Base-by-base conservation (phyloP, 169 alveolate species). In the Neospora caninum region DNA sequence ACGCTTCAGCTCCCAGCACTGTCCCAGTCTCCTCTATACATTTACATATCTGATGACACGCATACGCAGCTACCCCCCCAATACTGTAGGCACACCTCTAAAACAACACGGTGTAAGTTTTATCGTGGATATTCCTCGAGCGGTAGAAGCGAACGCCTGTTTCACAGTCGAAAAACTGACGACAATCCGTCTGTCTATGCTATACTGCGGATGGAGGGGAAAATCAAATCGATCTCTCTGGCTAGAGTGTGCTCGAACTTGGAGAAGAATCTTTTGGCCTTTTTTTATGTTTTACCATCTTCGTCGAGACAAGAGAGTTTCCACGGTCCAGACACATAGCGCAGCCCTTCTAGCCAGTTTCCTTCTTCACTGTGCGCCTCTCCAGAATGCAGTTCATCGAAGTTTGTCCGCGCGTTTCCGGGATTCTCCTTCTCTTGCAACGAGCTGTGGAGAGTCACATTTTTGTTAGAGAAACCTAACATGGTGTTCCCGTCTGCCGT, bases 281-380 rank as follows among this genome's bases (percentile, higher is more conserved):
- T 1, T 9, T 16, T 64, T 64, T 22, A 64, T 29, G 34, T 13
- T 36, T 4, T 43, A 80, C 88, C 88, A 4, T 38, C 69, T 82
- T 82, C 36, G 25, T 41, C n/a, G n/a, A 82, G 13, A 42, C 89
- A 82, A 41, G 89, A 41, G 16, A 82, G 89, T 0, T 10, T 38
- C 89, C 89, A 82, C 1, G 53, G 53, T 42, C 67, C 89, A 20
- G 38, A 6, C 25, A 82, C 64, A 49, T 82, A 82, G 22, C 89
- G 53, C 67, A 22, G 58, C 31, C 89, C 89, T 4, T 82, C 89
- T 29, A 82, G 67, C 89, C 89, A 82, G 89, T 82, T 82, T 0
- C 89, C 89, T 31, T 36, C 69, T 82, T 27, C 89, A 6, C 36
- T 20, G n/a, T 38, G 4, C 58, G 58, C 58, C 41, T 69, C 80